phyloP scores from a whole-genome alignment of 225 moss, liverwort and hornwort genomes.

The Sphagnum tenellum region DNA sequence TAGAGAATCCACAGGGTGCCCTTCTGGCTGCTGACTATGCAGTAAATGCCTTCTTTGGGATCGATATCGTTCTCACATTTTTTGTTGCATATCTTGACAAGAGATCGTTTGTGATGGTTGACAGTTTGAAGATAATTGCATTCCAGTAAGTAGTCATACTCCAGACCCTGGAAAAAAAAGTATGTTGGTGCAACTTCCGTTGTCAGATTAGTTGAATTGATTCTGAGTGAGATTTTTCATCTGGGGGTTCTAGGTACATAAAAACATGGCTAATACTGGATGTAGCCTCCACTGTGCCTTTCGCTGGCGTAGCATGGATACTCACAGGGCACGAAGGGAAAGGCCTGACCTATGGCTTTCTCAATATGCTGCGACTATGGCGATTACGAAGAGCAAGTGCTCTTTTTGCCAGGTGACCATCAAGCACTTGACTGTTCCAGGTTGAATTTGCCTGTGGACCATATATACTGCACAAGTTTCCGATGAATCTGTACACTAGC shows the following conservation, averaged over 20 bases:
- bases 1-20: slow-evolving; percentile 31
- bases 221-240: background rate
- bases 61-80: slow-evolving; percentile 74
- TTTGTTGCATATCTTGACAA: slow-evolving; percentile 83
- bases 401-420: slow-evolving; percentile 63
- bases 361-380: slow-evolving; percentile 88
- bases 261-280: slow-evolving; percentile 78
- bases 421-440: background rate
- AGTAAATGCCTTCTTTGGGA: slow-evolving; percentile 64
- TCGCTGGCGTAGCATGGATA: slow-evolving; percentile 37
- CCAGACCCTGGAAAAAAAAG: background rate
- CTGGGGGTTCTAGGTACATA: slow-evolving; percentile 44
- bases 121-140: slow-evolving; percentile 41
- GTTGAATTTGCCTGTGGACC: slow-evolving; percentile 6
- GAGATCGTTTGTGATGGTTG: slow-evolving; percentile 59
- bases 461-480: background rate
- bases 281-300: slow-evolving; percentile 75
- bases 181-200: background rate
- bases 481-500: background rate
- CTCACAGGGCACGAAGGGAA: slow-evolving; percentile 62
- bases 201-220: background rate
- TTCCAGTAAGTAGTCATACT: slow-evolving; percentile 27
- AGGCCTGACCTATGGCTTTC: slow-evolving; percentile 52
- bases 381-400: slow-evolving; percentile 82
- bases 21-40: slow-evolving; percentile 48